phyloP scores from a whole-genome alignment of 768 basidiomycete genomes.

The Serendipita sp. region DNA sequence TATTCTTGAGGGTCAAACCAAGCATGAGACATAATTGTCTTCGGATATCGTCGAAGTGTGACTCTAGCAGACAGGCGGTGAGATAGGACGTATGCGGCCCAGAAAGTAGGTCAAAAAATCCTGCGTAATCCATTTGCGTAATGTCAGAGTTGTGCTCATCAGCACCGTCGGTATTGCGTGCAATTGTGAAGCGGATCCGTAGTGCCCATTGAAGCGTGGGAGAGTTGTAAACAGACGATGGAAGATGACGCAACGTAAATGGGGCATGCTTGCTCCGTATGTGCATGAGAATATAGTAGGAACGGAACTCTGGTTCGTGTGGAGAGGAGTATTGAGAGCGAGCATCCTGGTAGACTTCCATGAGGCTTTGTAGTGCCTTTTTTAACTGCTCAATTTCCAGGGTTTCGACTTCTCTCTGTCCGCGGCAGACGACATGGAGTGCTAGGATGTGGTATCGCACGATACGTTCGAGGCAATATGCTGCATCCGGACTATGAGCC shows the following conservation, averaged over 20 bases:
- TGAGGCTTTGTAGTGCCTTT: constrained; percentile 83
- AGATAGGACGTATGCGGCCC: constrained; percentile 64
- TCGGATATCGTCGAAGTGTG: constrained; percentile 50
- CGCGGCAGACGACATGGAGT: constrained; percentile 30
- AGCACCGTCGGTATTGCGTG: constrained; percentile 15
- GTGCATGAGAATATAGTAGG: constrained; percentile 85
- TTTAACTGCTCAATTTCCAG: constrained; percentile 81
- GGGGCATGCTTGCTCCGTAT: constrained; percentile 71
- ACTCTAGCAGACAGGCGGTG: constrained; percentile 73
- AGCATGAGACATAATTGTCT: constrained; percentile 6
- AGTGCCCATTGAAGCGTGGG: constrained; percentile 74
- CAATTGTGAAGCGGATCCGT: constrained; percentile 35
- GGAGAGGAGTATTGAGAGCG: constrained; percentile 46
- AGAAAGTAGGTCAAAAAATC: constrained; percentile 46
- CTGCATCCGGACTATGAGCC: constrained; percentile 54
- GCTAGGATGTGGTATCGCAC: constrained; percentile 86
- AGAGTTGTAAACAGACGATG: constrained; percentile 44
- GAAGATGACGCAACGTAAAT: constrained; percentile 40
- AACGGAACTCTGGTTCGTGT: constrained; percentile 87
- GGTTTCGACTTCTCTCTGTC: constrained; percentile 23
- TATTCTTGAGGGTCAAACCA: neutral
- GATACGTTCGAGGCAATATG: constrained; percentile 84
- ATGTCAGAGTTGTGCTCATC: constrained; percentile 18
- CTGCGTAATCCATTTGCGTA: constrained; percentile 49
- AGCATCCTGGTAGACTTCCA: constrained; percentile 85